Percentiles rank a stretch among this genome's conserved stretches.
Evolutionary conservation across 306 rosid species (phyloP).

Genomic region (Gastrolobium villosum): DNA sequence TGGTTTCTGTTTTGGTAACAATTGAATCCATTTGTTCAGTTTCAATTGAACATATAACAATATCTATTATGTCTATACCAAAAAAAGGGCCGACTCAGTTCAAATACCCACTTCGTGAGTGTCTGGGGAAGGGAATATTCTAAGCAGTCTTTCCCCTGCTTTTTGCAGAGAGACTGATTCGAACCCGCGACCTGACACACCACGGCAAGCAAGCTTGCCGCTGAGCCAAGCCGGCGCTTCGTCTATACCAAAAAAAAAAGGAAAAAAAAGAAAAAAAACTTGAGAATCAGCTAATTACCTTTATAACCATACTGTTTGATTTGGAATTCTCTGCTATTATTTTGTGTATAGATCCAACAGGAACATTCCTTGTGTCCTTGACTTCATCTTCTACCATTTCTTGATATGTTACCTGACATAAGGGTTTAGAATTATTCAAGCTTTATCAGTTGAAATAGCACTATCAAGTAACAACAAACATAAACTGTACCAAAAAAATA

Average conservation of each 20-base stretch:
- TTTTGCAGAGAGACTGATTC: too few species aligned
- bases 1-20: slow-evolving; percentile 59
- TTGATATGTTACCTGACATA: slow-evolving; percentile 48
- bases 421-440: slow-evolving; percentile 34
- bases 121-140: too few species aligned
- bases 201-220: too few species aligned
- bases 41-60: slow-evolving; percentile 20
- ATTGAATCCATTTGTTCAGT: slow-evolving; percentile 21
- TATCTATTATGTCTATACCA: too few species aligned
- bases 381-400: slow-evolving; percentile 58
- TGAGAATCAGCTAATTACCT: slow-evolving; percentile 58
- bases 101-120: too few species aligned
- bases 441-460: slow-evolving; percentile 13
- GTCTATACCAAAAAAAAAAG: background rate
- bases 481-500: background rate
- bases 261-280: background rate
- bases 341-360: slow-evolving; percentile 53
- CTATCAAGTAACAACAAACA: slow-evolving; percentile 17
- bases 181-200: too few species aligned
- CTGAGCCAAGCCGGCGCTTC: too few species aligned
- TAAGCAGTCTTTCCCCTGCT: too few species aligned
- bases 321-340: slow-evolving; percentile 63
- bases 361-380: slow-evolving; percentile 57
- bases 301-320: slow-evolving; percentile 81
- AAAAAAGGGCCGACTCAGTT: too few species aligned